Conservation (phyloP, 768 basidiomycete genomes). For the Russula abietina region DNA sequence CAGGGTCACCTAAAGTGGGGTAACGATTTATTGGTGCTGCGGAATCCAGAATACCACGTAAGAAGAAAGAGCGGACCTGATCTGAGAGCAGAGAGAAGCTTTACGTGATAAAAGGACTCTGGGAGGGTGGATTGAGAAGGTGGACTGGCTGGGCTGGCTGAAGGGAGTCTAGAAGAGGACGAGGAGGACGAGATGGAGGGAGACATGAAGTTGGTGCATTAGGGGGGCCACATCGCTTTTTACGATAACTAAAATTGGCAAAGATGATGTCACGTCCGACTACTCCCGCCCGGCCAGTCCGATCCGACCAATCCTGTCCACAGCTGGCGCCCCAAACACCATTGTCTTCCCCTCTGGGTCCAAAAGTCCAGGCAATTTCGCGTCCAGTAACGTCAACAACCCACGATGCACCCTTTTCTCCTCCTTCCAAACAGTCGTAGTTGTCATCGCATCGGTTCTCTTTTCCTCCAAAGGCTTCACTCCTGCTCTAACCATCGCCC, state of each 20-base stretch:
- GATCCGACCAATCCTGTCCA: constrained; percentile 39
- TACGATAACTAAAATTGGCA: not conserved
- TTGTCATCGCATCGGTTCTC: not conserved
- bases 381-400: not conserved
- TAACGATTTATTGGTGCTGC: not conserved
- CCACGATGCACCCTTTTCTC: not conserved
- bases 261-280: constrained; percentile 4
- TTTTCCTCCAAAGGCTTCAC: constrained; percentile 10
- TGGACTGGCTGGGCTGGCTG: not conserved
- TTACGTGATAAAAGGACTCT: constrained; percentile 39
- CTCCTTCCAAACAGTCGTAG: not conserved
- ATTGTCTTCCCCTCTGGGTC: constrained; percentile 52
- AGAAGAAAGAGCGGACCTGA: constrained; percentile 30
- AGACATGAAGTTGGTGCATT: constrained; percentile 4
- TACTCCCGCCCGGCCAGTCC: not conserved
- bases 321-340: constrained; percentile 56
- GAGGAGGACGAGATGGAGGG: not conserved
- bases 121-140: not conserved
- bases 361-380: constrained; percentile 33
- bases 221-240: not conserved
- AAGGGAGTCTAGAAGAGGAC: not conserved
- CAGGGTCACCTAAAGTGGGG: constrained; percentile 56
- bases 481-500: constrained; percentile 21
- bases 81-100: constrained; percentile 38
- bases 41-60: not conserved